phyloP scores from a whole-genome alignment of 2,329 filamentous ascomycete species.

The Pseudogymnoascus sp. region DNA sequence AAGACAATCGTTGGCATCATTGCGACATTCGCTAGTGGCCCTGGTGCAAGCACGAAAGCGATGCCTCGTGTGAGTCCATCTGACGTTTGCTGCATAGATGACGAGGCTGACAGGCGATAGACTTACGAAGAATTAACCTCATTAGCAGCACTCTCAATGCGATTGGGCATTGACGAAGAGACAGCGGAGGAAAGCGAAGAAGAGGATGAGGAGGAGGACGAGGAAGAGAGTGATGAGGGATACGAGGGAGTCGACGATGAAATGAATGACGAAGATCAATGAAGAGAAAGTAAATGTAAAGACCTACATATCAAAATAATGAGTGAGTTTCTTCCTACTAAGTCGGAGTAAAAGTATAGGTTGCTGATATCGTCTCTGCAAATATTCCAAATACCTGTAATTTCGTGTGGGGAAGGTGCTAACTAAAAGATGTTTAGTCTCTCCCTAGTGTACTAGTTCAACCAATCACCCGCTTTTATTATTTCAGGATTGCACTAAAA shows the following conservation, averaged over 20 bases:
- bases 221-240: not conserved
- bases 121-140: not conserved
- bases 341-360: not conserved
- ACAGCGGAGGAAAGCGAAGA: not conserved
- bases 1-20: constrained; percentile 10
- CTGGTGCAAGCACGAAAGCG: not conserved
- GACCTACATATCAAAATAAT: not conserved
- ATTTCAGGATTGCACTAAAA: not conserved
- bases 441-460: not conserved
- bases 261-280: not conserved
- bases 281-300: not conserved
- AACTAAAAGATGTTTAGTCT: not conserved
- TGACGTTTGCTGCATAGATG: not conserved
- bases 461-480: not conserved
- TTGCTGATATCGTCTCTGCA: not conserved
- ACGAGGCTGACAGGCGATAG: not conserved
- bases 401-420: not conserved
- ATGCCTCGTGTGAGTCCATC: not conserved
- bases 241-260: not conserved
- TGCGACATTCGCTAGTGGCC: not conserved
- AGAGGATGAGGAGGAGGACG: not conserved
- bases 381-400: not conserved
- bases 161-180: not conserved
- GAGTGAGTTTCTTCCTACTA: not conserved
- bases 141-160: constrained; percentile 2